Percentiles rank a stretch among this genome's conserved stretches.
phyloP scores from a whole-genome alignment of 768 basidiomycete species.

The Lactifluus rugatus region DNA sequence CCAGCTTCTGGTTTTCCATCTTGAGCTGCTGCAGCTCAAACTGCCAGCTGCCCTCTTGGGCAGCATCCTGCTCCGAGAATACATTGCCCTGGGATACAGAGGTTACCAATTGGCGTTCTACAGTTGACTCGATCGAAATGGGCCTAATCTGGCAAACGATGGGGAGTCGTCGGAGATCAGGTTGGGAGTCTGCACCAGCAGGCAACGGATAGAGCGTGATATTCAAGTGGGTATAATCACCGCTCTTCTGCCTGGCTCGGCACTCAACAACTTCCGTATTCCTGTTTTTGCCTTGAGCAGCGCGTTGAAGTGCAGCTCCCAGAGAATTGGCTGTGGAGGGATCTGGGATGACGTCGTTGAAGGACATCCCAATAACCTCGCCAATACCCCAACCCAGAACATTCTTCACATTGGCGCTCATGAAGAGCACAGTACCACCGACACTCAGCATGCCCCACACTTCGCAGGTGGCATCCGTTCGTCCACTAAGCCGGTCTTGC shows the following conservation, averaged over 20 bases:
- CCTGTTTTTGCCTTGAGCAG: conserved; percentile 7
- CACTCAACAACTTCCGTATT: conserved; percentile 12
- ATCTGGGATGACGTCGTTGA: conserved; percentile 31
- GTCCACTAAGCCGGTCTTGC: conserved; percentile 9
- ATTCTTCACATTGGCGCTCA: conserved; percentile 43
- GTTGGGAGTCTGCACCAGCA: conserved; percentile 6
- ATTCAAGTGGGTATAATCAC: conserved; percentile 2
- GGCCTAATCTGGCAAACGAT: conserved; percentile 25
- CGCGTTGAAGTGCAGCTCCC: conserved; percentile 20
- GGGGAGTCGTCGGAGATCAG: conserved; percentile 8
- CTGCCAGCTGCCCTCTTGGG: conserved; percentile 78
- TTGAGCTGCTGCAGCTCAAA: conserved; percentile 83
- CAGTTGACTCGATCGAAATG: conserved; percentile 2
- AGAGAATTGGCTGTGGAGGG: background rate
- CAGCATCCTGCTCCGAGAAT: conserved; percentile 63
- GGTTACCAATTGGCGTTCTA: conserved; percentile 7
- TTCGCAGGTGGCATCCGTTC: conserved; percentile 26
- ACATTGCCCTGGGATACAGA: conserved; percentile 34
- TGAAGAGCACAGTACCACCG: conserved; percentile 40
- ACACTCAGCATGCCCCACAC: conserved; percentile 49
- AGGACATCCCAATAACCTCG: conserved; percentile 42
- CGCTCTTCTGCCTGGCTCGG: conserved; percentile 7
- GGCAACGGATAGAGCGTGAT: conserved; percentile 18
- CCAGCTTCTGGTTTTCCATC: conserved; percentile 55
- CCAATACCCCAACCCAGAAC: conserved; percentile 54